These are phyloP conservation scores for Sarocladium oryzae DNA, from an alignment of 2,329 filamentous ascomycete species.

Conservation along the genomic window DNA sequence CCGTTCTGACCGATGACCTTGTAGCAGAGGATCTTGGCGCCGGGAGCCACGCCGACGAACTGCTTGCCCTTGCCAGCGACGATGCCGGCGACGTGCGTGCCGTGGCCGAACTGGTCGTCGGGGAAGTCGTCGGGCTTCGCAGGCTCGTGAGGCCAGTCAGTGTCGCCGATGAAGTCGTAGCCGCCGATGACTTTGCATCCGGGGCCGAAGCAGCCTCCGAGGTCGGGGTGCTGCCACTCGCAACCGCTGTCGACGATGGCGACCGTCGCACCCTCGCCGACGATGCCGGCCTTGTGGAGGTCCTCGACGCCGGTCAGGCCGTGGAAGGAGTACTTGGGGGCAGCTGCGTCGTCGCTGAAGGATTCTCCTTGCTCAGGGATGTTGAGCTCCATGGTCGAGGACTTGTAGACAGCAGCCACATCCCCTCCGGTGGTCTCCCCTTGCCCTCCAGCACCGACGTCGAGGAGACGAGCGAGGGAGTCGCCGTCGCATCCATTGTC, in stretches of 20 bases:
- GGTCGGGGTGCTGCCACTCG: conserved; percentile 19
- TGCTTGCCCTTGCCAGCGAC: conserved; percentile 19
- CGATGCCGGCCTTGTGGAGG: conserved; percentile 18
- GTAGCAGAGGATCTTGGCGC: conserved; percentile 21
- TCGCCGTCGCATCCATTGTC: neutral
- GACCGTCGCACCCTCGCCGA: conserved; percentile 19
- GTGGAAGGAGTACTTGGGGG: conserved; percentile 17
- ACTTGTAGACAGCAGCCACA: neutral
- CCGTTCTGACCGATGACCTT: conserved; percentile 19
- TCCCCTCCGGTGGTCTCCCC: neutral
- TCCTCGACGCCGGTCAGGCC: conserved; percentile 18
- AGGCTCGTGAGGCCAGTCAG: neutral
- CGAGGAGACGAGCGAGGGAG: neutral
- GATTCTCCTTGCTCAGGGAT: neutral
- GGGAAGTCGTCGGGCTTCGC: conserved; percentile 20
- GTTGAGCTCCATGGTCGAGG: neutral
- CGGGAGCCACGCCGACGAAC: conserved; percentile 21
- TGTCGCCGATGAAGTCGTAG: conserved; percentile 19
- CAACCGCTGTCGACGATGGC: conserved; percentile 21
- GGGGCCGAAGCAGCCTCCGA: conserved; percentile 19
- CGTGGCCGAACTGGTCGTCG: conserved; percentile 19
- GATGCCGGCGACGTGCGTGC: conserved; percentile 26
- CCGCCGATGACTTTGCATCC: conserved; percentile 20
- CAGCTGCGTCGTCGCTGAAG: neutral
- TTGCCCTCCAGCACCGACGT: neutral